Evolutionary conservation across 2,329 filamentous ascomycete species (phyloP).

Genomic region (Xylaria sp.): DNA sequence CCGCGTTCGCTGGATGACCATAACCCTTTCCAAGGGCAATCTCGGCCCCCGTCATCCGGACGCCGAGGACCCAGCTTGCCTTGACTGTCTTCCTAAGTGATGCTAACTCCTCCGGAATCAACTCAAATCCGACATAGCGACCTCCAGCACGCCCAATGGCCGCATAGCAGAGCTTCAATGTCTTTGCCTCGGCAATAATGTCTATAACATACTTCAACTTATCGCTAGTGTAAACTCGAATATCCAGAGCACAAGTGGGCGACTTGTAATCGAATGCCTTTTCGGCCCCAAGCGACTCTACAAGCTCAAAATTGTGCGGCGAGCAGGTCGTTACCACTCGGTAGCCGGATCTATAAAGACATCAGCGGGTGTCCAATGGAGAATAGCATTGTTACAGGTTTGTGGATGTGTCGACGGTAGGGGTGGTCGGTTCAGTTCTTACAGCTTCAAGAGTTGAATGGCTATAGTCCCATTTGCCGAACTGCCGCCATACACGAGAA

Average conservation of each 20-base stretch:
- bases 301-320: conserved; percentile 11
- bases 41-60: not conserved
- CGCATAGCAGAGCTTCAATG: not conserved
- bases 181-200: not conserved
- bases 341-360: not conserved
- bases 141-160: not conserved
- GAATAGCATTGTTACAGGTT: no score
- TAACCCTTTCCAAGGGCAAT: no score
- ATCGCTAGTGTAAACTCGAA: not conserved
- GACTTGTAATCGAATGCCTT: conserved; percentile 5
- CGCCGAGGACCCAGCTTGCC: not conserved
- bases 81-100: not conserved
- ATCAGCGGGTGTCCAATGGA: no score
- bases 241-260: conserved; percentile 1
- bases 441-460: conserved; percentile 54
- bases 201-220: not conserved
- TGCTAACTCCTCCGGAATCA: not conserved
- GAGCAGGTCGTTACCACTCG: conserved; percentile 18
- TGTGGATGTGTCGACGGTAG: no score
- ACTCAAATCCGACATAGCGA: not conserved
- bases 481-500: conserved; percentile 60
- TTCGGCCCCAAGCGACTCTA: not conserved
- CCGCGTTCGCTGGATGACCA: no score
- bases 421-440: not conserved
- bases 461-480: conserved; percentile 57